These are phyloP conservation scores for Pestalotiopsis sp. DNA, from an alignment of 2,329 filamentous ascomycete species.

Conservation along the genomic window DNA sequence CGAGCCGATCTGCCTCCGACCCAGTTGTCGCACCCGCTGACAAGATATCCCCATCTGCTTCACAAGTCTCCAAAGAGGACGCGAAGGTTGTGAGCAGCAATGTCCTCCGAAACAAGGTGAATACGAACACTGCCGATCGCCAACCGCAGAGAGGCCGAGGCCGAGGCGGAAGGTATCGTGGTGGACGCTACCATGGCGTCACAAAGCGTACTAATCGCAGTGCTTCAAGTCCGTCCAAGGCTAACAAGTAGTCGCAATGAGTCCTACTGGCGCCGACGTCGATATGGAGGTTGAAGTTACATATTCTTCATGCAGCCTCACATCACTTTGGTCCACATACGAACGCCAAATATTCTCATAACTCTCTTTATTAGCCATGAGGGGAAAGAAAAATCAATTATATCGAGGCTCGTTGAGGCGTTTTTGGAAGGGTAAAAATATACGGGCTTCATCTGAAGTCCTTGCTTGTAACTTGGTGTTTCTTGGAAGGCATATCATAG, in stretches of 20 bases:
- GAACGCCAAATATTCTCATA: background rate
- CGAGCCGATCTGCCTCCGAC: constrained; percentile 14
- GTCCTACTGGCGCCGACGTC: background rate
- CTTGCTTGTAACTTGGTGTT: too few relatives aligned
- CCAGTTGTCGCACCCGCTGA: constrained; percentile 12
- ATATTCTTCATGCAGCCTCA: background rate
- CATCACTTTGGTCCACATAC: background rate
- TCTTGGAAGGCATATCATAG: too few relatives aligned
- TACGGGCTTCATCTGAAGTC: too few relatives aligned
- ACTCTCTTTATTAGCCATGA: background rate
- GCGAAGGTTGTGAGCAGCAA: background rate
- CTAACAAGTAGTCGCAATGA: background rate
- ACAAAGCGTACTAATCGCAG: background rate
- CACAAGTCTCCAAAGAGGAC: background rate
- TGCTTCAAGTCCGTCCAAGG: background rate
- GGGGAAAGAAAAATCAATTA: background rate
- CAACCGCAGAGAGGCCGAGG: background rate
- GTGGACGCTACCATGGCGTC: constrained; percentile 1
- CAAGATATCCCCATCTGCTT: constrained; percentile 1
- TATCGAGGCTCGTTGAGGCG: background rate
- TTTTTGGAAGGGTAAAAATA: background rate
- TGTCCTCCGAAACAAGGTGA: background rate
- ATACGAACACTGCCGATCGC: background rate
- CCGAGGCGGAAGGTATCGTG: background rate
- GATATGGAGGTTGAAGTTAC: background rate